Base-by-base conservation (phyloP, 106 monocot species). In the Cymbidium sinense region DNA sequence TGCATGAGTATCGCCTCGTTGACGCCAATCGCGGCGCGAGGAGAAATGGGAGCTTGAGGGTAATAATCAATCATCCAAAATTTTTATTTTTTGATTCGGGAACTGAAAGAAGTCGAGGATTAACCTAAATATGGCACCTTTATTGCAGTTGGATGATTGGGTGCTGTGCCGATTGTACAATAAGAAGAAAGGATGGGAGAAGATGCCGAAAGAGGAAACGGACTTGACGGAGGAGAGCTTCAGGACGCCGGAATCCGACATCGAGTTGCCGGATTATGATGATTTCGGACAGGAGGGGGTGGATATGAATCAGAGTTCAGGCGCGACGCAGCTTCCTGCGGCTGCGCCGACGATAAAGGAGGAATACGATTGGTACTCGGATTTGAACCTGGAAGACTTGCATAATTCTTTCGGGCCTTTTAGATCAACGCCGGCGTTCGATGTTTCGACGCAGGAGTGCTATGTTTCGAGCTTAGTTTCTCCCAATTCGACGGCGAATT, bases 91-190 rank as follows among this genome's bases (percentile, higher is more conserved):
- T 15, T 31, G 2, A 67, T 12, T 67, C 33, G 31, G 67, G 31
- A 67, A 17, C 12, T 47, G 47, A 47, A 47, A 47, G 13, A 11
- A 13, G 0, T 28, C 30, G 7, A 39, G 34, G 39, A 71, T 12
- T 21, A 37, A 71, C 1, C 20, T 0, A 36, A 9, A 21, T 20
- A 71, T 71, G 18, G 39, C 18, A 39, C 15, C 11, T 67, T 29
- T 25, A 21, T 37, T 82, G 76, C 79, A 87, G 87, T 30, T 84
- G 67, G 84, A 84, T 61, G 87, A 79, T 33, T 84, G 84, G 87
- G 84, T 87, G 0, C 77, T 84, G 9, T 84, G 84, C 73, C 84
- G 78, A 1, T 17, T 87, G 79, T 84, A 87, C 82, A 79, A 84
- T 81, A 84, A 82, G 79, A 87, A 82, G 77, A 87, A 82, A 73